Evolutionary conservation across 495 filamentous ascomycete genomes (phyloP), one percentile per base, ranked within the genome.

Genomic region (Lindgomyces ingoldianus): DNA sequence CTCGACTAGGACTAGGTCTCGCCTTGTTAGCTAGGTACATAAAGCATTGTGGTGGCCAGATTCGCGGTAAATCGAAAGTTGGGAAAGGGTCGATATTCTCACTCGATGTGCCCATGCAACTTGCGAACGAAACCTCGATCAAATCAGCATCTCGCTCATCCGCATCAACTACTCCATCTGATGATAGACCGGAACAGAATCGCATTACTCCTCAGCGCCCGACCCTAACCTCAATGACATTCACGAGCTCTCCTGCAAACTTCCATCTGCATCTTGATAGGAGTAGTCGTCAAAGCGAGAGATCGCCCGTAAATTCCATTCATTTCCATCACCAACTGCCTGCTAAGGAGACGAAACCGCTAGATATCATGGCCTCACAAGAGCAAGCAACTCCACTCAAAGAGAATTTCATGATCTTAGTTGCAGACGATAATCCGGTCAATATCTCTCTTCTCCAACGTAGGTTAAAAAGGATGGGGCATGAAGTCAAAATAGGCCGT

Each of bases 21-120:
- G 63, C 63, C 9, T 24, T 66, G 21, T 36, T 66, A 24, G 57
- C 63, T n/a, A 41, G 63, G n/a, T 66, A 51, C 22, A 27, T 66
- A 30, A 60, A 47, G 26, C 56, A 66, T 39, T 45, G 36, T 29
- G 50, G 50, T 1, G 63, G 63, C 16, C 56, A 56, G 19, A 44
- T 66, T 16, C 63, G 63, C 27, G 63, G 53, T 0, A 50, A 21
- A 41, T 66, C 63, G 4, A 27, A 9, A 3, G 16, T 25, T 18
- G 56, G 48, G 24, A 26, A 21, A 30, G 63, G 63, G 14, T 54
- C 63, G 19, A 60, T 36, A 11, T 66, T 66, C 36, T 60, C 63
- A 0, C 39, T 60, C 12, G 46, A 66, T 3, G 41, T 66, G 3
- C 46, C 63, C 3, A 19, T 54, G 18, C 36, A 50, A 18, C 39